These are phyloP conservation scores for Acanthamoeba castellanii DNA, from an alignment of 208 protist genomes.

Conservation along the genomic window DNA sequence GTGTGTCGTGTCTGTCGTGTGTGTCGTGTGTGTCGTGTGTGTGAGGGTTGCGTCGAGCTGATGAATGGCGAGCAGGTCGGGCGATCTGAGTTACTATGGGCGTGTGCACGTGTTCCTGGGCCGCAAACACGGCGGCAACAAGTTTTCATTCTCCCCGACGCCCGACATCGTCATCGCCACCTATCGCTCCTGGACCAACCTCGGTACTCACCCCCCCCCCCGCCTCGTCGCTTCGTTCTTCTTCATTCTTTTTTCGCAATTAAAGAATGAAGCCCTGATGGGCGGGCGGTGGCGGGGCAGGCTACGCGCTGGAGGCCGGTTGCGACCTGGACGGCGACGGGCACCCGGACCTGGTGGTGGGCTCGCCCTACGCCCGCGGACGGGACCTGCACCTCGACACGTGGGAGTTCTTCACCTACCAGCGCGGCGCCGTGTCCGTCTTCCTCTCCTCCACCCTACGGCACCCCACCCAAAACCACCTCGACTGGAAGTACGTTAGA, in stretches of 20 bases:
- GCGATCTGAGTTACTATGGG: slow-evolving; percentile 31
- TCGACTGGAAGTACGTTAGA: not conserved
- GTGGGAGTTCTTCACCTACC: not conserved
- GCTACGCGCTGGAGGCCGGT: not conserved
- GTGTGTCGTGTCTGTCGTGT: not conserved
- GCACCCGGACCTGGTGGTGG: slow-evolving; percentile 26
- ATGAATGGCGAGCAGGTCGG: not conserved
- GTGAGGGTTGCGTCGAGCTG: too few species aligned
- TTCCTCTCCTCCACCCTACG: not conserved
- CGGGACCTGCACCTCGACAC: not conserved
- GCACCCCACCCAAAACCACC: not conserved
- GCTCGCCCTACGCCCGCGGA: slow-evolving; percentile 36
- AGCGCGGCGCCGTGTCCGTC: not conserved
- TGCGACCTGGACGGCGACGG: slow-evolving; percentile 62
- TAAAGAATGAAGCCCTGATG: not conserved
- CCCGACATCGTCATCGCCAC: not conserved
- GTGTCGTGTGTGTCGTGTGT: too few species aligned
- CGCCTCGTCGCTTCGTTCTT: not conserved
- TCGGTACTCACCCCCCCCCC: not conserved
- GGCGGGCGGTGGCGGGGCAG: not conserved
- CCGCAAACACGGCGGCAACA: not conserved
- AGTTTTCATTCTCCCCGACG: not conserved
- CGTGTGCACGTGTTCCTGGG: not conserved
- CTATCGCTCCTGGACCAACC: not conserved
- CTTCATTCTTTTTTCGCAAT: not conserved